Conservation (phyloP, 2,329 filamentous ascomycete species). For the Fusarium buxicola region DNA sequence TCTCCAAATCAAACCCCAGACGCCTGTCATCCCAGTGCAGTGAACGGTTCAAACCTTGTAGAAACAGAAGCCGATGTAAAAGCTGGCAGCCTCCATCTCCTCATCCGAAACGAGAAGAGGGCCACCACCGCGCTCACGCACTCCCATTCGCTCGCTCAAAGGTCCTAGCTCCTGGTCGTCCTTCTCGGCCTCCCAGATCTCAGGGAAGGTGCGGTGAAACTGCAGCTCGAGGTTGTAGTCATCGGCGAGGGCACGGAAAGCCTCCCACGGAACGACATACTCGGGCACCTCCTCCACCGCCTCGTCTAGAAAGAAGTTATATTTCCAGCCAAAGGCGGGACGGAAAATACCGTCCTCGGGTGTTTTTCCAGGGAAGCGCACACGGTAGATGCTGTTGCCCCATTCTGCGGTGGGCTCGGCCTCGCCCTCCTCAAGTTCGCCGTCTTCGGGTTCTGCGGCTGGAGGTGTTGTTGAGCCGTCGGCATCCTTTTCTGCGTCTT, state of each 20-base stretch:
- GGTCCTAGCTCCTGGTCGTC: conserved; percentile 83
- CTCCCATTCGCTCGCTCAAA: conserved; percentile 95
- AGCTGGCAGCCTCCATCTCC: conserved; percentile 91
- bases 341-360: conserved; percentile 91
- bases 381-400: conserved; percentile 93
- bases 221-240: conserved; percentile 97
- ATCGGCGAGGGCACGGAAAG: conserved; percentile 93
- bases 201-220: conserved; percentile 90
- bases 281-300: conserved; percentile 96
- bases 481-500: conserved; percentile 31
- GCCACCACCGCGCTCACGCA: conserved; percentile 76
- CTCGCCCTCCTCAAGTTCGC: conserved; percentile 70
- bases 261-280: conserved; percentile 98
- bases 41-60: conserved; percentile 78
- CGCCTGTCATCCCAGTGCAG: conserved; percentile 4
- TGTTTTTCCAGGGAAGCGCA: conserved; percentile 86
- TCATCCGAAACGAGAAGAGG: conserved; percentile 80
- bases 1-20: conserved; percentile 9
- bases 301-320: conserved; percentile 95
- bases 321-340: conserved; percentile 97
- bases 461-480: conserved; percentile 42
- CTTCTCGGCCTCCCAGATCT: conserved; percentile 93
- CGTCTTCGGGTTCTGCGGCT: conserved; percentile 52
- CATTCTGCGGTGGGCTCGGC: conserved; percentile 78
- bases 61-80: conserved; percentile 96